Percentiles rank a stretch among this genome's conserved stretches.
Conservation (phyloP, 2,329 filamentous ascomycete species). For the Alternaria viburni region DNA sequence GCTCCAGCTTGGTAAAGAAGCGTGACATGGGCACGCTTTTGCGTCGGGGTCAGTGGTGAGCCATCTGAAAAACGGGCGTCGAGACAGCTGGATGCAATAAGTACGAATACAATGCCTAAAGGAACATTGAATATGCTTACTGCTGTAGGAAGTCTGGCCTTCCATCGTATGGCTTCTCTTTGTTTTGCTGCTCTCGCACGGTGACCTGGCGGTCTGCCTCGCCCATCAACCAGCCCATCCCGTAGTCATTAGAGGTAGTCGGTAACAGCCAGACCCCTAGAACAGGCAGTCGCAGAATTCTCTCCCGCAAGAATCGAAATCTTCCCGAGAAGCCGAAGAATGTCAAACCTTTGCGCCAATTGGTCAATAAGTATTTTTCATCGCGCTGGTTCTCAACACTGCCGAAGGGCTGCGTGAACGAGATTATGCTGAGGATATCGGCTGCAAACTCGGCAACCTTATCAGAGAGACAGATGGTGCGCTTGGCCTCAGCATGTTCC, state of each 20-base stretch:
- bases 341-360: slow-evolving; percentile 47
- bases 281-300: slow-evolving; percentile 34
- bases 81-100: slow-evolving; percentile 32
- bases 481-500: slow-evolving; percentile 29
- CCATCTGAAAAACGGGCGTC: slow-evolving; percentile 41
- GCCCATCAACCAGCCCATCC: slow-evolving; percentile 49
- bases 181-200: slow-evolving; percentile 34
- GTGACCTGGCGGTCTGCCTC: slow-evolving; percentile 45
- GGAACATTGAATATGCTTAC: slow-evolving; percentile 12
- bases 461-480: slow-evolving; percentile 42
- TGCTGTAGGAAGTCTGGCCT: slow-evolving; percentile 47
- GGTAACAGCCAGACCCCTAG: slow-evolving; percentile 42
- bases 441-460: slow-evolving; percentile 52
- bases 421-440: slow-evolving; percentile 52
- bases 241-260: slow-evolving; percentile 30
- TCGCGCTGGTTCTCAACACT: slow-evolving; percentile 50
- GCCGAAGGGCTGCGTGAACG: slow-evolving; percentile 48
- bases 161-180: slow-evolving; percentile 23
- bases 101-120: neutral
- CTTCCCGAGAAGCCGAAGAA: slow-evolving; percentile 49
- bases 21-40: slow-evolving; percentile 48
- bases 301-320: slow-evolving; percentile 45
- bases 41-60: slow-evolving; percentile 32
- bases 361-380: slow-evolving; percentile 44
- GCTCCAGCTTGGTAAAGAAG: slow-evolving; percentile 49